phyloP scores from a whole-genome alignment of 345 rosid species.

The Arabidopsis suecica region DNA sequence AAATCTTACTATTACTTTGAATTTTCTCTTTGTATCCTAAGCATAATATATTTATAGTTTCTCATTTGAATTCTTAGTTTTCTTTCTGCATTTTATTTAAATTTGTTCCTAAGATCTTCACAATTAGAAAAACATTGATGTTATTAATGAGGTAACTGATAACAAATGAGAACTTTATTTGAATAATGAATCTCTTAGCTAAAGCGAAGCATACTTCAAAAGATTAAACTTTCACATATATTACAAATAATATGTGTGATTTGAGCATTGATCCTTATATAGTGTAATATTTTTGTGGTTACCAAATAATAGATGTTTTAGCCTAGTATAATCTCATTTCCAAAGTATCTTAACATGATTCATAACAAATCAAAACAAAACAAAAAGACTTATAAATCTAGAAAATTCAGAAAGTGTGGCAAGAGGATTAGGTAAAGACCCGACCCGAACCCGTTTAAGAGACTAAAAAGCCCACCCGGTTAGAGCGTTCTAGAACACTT shows the following conservation, averaged over 20 bases:
- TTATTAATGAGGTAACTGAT: too few relatives aligned
- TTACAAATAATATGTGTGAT: too few relatives aligned
- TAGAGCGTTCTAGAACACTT: constrained; percentile 37
- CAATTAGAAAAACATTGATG: not conserved
- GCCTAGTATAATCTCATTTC: too few relatives aligned
- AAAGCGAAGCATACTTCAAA: not conserved
- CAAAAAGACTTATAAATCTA: constrained; percentile 1
- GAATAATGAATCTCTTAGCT: not conserved
- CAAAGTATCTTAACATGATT: too few relatives aligned
- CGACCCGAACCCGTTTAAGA: constrained; percentile 11
- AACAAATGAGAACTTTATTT: not conserved
- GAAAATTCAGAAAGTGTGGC: constrained; percentile 2
- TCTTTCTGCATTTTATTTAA: not conserved
- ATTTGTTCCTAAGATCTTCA: not conserved
- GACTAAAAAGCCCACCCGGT: constrained; percentile 29
- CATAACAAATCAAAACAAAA: not conserved
- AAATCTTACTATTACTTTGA: not conserved
- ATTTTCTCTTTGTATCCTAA: not conserved
- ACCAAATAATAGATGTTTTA: not conserved
- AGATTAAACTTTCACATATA: not conserved
- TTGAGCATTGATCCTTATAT: too few relatives aligned
- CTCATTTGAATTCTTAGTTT: not conserved
- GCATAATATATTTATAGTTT: not conserved
- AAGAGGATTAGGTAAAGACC: constrained; percentile 30
- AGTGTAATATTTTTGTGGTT: too few relatives aligned